Conservation (phyloP, 176 grass and related monocot genomes). For the Carex scoparia region DNA sequence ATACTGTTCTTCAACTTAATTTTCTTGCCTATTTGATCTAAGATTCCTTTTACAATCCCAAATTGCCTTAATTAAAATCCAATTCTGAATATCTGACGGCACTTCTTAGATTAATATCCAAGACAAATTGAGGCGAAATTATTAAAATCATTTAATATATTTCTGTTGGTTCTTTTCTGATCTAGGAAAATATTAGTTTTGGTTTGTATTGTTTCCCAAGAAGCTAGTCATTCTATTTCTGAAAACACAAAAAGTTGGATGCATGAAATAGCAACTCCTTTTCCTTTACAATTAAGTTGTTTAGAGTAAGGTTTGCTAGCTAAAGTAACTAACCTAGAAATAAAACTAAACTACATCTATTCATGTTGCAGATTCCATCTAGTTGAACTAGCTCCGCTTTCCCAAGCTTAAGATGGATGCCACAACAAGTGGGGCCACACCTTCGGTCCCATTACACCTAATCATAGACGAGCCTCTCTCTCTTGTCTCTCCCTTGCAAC, state of each 20-base stretch:
- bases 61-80: neutral
- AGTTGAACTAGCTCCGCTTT: neutral
- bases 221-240: neutral
- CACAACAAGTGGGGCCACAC: slow-evolving; percentile 53
- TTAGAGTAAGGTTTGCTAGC: neutral
- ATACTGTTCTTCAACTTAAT: neutral
- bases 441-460: slow-evolving; percentile 53
- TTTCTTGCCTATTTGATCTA: neutral
- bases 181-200: neutral
- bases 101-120: neutral
- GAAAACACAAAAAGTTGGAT: neutral
- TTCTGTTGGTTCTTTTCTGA: neutral
- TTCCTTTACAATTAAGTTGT: neutral
- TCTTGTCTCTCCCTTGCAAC: slow-evolving; percentile 62
- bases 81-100: neutral
- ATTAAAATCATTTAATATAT: neutral
- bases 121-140: neutral
- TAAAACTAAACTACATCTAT: neutral
- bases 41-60: neutral
- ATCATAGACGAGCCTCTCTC: slow-evolving; percentile 64
- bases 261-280: neutral
- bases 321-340: neutral
- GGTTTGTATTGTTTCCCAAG: neutral
- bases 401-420: slow-evolving; percentile 48
- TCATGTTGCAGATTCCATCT: slow-evolving; percentile 22